Evolutionary conservation across 768 basidiomycete genomes (phyloP).

Genomic region (Pisolithus sp.): DNA sequence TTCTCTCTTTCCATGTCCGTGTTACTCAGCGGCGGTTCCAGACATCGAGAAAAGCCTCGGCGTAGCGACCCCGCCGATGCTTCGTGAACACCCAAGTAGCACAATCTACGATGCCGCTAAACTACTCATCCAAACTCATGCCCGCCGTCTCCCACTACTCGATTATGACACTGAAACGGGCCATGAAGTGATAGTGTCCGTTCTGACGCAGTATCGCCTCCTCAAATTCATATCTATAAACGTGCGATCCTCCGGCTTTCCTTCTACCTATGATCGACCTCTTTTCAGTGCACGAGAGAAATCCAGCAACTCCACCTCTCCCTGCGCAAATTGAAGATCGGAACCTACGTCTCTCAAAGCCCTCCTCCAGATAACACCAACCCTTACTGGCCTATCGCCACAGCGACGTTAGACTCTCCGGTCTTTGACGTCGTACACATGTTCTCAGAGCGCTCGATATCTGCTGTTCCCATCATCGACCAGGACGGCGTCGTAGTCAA

Average conservation of each 20-base stretch:
- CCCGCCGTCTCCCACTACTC: conserved; percentile 87
- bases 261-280: conserved; percentile 3
- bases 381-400: conserved; percentile 86
- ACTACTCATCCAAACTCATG: conserved; percentile 90
- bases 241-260: conserved; percentile 39
- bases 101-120: conserved; percentile 88
- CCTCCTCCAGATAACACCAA: conserved; percentile 48
- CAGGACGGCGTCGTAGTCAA: conserved; percentile 90
- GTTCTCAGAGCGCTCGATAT: conserved; percentile 94
- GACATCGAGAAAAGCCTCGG: conserved; percentile 92
- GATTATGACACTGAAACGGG: conserved; percentile 91
- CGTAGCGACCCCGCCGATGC: conserved; percentile 86
- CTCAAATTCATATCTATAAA: conserved; percentile 99
- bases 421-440: conserved; percentile 99
- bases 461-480: conserved; percentile 94
- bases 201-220: conserved; percentile 94
- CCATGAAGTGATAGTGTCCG: conserved; percentile 92
- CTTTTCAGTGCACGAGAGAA: conserved; percentile 72
- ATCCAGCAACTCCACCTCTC: conserved; percentile 74
- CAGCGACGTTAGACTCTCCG: conserved; percentile 82
- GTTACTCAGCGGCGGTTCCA: conserved; percentile 26
- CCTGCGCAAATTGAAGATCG: conserved; percentile 83
- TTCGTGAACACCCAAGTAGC: conserved; percentile 81
- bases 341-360: conserved; percentile 75
- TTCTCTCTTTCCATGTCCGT: conserved; percentile 7